A percentile compares a stretch with the other conserved stretches of the same genome.
Evolutionary conservation across 2,329 filamentous ascomycete species (phyloP).

Genomic region (Epichloe scottii): DNA sequence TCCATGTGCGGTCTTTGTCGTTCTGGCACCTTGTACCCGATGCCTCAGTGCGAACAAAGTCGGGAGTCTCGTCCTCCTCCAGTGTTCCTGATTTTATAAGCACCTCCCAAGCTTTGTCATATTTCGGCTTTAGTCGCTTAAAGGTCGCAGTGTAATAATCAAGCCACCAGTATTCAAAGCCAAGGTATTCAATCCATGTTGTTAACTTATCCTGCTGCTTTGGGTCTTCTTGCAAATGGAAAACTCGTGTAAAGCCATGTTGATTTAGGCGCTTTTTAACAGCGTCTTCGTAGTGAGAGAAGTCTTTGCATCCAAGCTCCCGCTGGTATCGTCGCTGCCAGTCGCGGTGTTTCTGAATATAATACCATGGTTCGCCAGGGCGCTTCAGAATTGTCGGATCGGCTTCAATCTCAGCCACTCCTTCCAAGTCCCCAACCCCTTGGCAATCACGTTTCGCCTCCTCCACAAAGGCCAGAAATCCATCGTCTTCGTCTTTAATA

Average conservation of each 20-base stretch:
- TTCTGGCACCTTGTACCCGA: neutral
- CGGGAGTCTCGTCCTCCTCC: conserved; percentile 9
- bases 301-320: conserved; percentile 10
- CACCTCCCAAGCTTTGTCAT: conserved; percentile 19
- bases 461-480: conserved; percentile 7
- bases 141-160: conserved; percentile 10
- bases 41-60: conserved; percentile 4
- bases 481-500: conserved; percentile 10
- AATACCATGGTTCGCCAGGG: conserved; percentile 1
- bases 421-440: neutral
- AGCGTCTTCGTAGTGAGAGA: conserved; percentile 14
- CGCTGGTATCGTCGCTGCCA: conserved; percentile 5
- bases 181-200: conserved; percentile 28
- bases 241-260: conserved; percentile 17
- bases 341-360: conserved; percentile 1
- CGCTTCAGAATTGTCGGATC: conserved; percentile 6
- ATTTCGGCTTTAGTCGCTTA: conserved; percentile 11
- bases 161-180: conserved; percentile 16
- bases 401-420: conserved; percentile 5
- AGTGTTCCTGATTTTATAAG: conserved; percentile 17
- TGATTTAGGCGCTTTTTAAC: conserved; percentile 14
- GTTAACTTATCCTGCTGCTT: conserved; percentile 20
- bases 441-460: neutral
- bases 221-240: conserved; percentile 18
- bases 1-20: neutral